Conservation (phyloP, 345 rosid genomes). For the Eucalyptus cloeziana region DNA sequence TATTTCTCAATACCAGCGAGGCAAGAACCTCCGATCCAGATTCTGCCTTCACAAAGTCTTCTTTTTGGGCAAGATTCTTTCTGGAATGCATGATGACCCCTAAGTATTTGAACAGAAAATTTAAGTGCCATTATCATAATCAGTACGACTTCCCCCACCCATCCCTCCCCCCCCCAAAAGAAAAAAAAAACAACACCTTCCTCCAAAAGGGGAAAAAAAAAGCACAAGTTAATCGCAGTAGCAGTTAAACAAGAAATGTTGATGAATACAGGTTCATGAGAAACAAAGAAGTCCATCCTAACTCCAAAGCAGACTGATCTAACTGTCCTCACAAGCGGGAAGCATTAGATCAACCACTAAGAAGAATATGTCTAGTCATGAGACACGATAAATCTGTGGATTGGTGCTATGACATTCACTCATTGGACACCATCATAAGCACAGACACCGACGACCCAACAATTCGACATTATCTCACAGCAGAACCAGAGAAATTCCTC, state of each 20-base stretch:
- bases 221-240: not conserved
- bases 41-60: conserved; percentile 6
- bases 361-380: not conserved
- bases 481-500: not conserved
- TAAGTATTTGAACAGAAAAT: not conserved
- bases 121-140: not conserved
- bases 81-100: conserved; percentile 23
- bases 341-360: not conserved
- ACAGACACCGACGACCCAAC: not conserved
- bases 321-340: not conserved
- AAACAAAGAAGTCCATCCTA: not conserved
- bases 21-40: conserved; percentile 31
- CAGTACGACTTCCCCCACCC: not conserved
- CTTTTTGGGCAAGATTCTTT: conserved; percentile 7
- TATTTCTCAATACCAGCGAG: conserved; percentile 18
- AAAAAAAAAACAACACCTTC: too few species aligned
- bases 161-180: not conserved
- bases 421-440: not conserved
- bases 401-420: not conserved
- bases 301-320: not conserved
- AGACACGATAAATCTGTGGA: not conserved
- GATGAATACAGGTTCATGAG: not conserved
- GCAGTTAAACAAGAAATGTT: not conserved
- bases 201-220: not conserved
- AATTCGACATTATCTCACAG: not conserved